Evolutionary conservation across 495 filamentous ascomycete species (phyloP).

Genomic region (Neurospora sp.): DNA sequence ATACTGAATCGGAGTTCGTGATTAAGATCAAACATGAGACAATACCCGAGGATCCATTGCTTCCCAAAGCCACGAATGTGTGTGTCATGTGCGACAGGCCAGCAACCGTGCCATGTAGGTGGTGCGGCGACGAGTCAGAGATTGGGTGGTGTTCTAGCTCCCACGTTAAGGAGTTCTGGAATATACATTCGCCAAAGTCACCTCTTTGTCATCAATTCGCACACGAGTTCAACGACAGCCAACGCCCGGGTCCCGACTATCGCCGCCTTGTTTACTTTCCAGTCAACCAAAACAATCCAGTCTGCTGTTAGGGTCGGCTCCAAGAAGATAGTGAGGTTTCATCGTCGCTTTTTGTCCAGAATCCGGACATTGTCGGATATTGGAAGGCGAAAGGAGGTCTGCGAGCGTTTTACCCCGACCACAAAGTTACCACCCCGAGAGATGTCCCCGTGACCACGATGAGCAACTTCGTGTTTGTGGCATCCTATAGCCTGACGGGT

Average conservation of each 20-base stretch:
- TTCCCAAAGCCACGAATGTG: background rate
- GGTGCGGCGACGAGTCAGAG: background rate
- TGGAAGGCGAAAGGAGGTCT: background rate
- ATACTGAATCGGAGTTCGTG: background rate
- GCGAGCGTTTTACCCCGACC: background rate
- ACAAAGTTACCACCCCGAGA: background rate
- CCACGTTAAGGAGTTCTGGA: background rate
- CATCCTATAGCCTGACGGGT: background rate
- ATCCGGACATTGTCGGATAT: background rate
- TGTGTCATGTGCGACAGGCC: background rate
- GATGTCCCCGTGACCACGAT: background rate
- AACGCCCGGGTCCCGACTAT: background rate
- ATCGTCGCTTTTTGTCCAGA: background rate
- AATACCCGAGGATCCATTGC: background rate
- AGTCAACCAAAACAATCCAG: background rate
- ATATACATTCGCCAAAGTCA: background rate
- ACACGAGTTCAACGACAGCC: background rate
- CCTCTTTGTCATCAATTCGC: background rate
- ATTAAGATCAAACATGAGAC: background rate
- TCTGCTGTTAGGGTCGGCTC: background rate
- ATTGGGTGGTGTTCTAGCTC: background rate
- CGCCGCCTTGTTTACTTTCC: background rate
- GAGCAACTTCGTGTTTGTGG: background rate
- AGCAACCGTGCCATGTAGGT: background rate
- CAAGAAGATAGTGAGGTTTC: background rate